Evolutionary conservation across 352 stramenopile genomes (phyloP).

Genomic region (Globisporangium perplexum): DNA sequence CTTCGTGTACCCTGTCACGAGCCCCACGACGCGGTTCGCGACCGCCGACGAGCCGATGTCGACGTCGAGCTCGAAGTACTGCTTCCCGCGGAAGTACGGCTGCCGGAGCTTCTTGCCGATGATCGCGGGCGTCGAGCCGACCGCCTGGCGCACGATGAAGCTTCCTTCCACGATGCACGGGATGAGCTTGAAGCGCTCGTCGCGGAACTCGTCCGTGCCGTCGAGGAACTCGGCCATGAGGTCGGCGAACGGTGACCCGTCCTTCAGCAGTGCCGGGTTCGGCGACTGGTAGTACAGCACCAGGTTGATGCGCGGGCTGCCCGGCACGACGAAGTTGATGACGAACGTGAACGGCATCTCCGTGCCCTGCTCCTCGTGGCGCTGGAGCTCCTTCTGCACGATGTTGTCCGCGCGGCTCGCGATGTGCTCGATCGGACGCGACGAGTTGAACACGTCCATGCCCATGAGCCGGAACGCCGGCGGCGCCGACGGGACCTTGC

Average conservation of each 20-base stretch:
- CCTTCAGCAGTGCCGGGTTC: constrained; percentile 38
- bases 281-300: constrained; percentile 72
- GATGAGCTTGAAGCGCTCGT: constrained; percentile 81
- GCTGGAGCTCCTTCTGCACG: constrained; percentile 51
- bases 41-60: constrained; percentile 70
- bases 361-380: constrained; percentile 47
- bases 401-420: constrained; percentile 50
- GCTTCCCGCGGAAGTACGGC: constrained; percentile 46
- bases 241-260: constrained; percentile 59
- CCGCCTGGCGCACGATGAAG: constrained; percentile 76
- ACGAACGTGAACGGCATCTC: constrained; percentile 79
- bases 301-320: constrained; percentile 49
- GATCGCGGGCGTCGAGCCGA: constrained; percentile 63
- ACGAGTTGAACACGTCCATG: constrained; percentile 57
- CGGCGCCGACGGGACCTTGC: constrained; percentile 66
- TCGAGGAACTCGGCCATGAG: constrained; percentile 74
- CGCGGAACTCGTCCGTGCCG: constrained; percentile 66
- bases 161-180: constrained; percentile 74
- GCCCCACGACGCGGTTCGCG: constrained; percentile 65
- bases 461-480: constrained; percentile 63
- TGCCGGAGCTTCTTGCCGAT: constrained; percentile 76
- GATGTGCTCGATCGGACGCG: constrained; percentile 53
- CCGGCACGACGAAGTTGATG: constrained; percentile 72
- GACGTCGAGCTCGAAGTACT: constrained; percentile 77
- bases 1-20: constrained; percentile 70